Conservation (phyloP, 192 early-diverging fungal genomes). For the Podila verticillata region DNA sequence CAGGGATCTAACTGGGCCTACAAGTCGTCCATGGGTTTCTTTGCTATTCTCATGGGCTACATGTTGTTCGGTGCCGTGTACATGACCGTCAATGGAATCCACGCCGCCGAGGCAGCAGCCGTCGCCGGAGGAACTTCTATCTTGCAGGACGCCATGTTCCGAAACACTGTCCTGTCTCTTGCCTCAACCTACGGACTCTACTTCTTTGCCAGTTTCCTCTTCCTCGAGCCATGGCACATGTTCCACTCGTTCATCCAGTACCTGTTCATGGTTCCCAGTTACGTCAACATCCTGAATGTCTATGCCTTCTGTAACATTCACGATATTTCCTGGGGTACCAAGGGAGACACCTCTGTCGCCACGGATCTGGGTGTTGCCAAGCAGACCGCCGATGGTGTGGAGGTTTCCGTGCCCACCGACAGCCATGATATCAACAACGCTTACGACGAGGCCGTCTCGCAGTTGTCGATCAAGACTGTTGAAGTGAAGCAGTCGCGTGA, state of each 20-base stretch:
- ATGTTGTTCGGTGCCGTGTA: constrained; percentile 65
- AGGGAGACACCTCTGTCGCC: constrained; percentile 72
- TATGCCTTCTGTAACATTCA: constrained; percentile 71
- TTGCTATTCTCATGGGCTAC: constrained; percentile 61
- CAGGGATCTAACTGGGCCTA: constrained; percentile 81
- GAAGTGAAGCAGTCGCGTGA: constrained; percentile 43
- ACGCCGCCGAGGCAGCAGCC: constrained; percentile 10
- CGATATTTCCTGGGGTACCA: constrained; percentile 85
- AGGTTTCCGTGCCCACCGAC: constrained; percentile 57
- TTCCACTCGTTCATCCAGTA: constrained; percentile 79
- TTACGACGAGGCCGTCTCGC: constrained; percentile 54
- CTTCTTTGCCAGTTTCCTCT: constrained; percentile 71
- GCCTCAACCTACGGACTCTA: constrained; percentile 81
- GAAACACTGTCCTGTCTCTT: constrained; percentile 70
- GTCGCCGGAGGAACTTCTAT: constrained; percentile 18
- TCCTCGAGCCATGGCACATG: constrained; percentile 85
- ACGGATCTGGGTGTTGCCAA: constrained; percentile 61
- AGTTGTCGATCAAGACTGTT: constrained; percentile 38
- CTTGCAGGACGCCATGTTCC: constrained; percentile 63
- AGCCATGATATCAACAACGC: constrained; percentile 57
- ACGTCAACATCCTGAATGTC: constrained; percentile 74
- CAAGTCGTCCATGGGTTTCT: constrained; percentile 57
- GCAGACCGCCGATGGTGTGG: constrained; percentile 54
- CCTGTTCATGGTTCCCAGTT: constrained; percentile 78
- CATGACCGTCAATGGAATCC: constrained; percentile 55